Base-by-base conservation (phyloP, 2,329 filamentous ascomycete genomes). In the Aspergillus sclerotialis region DNA sequence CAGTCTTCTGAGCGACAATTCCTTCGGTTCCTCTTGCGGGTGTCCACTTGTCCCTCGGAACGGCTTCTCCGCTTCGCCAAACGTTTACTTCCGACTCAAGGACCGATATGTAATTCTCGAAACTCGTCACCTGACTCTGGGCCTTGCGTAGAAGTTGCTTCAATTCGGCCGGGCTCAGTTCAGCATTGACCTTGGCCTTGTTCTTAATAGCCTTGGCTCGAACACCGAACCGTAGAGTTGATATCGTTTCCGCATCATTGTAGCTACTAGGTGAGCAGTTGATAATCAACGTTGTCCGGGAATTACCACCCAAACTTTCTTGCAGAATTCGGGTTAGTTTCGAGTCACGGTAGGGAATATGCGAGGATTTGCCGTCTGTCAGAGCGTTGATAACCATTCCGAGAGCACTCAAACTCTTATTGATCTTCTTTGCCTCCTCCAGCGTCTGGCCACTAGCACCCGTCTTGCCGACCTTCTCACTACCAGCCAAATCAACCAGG, bases 401-500 rank as follows among this genome's bases (percentile, higher is more conserved):
- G 40, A 98, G 75, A 36, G 92, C 89, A 68, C 89, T 95, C 70
- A 98, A 76, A 73, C 88, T 95, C 75, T 96, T 96, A 76, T 98
- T 98, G 75, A 98, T 98, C 75, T 98, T 98, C 74, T 96, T 96
- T 41, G 92, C 92, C 63, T 98, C 92, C 63, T 96, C 92, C 28
- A 98, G 73, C 4, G 90, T 96, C 65, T 96, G 92, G 37, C 92
- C 92, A 60, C 87, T 95, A 43, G 92, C 92, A 50, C 92, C 92
- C 18, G 92, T 98, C 75, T 98, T 96, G 59, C 92, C 90, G 33
- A 96, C 88, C 70, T 96, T 96, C 68, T 98, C 92, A 56, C 87
- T 94, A 72, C 92, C 92, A 34, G 92, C 92, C 72, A 98, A 71
- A 80, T 98, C 92, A 44, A 98, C 92, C 60, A 98, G 71, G 74